Conservation (phyloP, 352 stramenopile genomes). For the Phytophthora tubulina region DNA sequence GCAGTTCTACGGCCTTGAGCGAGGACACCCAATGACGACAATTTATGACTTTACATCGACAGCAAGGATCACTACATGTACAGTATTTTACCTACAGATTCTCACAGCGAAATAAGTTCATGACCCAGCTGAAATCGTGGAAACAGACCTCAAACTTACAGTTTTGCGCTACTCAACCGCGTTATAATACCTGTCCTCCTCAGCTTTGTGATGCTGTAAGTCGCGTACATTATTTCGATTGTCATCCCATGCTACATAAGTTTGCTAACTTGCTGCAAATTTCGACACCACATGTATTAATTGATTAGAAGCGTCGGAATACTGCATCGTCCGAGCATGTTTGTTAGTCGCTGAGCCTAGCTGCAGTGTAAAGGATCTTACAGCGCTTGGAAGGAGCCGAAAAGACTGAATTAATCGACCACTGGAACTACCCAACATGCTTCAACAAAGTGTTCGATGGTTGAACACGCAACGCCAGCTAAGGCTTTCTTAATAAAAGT, state of each 20-base stretch:
- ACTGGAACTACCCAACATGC: neutral
- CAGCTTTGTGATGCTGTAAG: too few species aligned
- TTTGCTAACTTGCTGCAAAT: too few species aligned
- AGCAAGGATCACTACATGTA: neutral
- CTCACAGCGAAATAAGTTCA: conserved; percentile 29
- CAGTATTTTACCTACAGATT: conserved; percentile 1
- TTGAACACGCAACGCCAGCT: too few species aligned
- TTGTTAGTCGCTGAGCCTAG: neutral
- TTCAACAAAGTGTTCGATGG: too few species aligned
- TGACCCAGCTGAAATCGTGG: conserved; percentile 20
- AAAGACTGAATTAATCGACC: neutral
- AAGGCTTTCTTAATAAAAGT: too few species aligned
- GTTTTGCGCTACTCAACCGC: neutral
- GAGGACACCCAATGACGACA: neutral
- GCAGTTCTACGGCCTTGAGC: conserved; percentile 3
- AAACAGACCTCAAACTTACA: conserved; percentile 17
- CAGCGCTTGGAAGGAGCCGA: too few species aligned
- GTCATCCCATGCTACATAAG: too few species aligned
- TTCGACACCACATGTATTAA: neutral
- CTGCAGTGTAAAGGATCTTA: too few species aligned
- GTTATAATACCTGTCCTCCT: neutral
- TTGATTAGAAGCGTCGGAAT: neutral
- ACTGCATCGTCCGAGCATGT: neutral
- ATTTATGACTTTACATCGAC: neutral
- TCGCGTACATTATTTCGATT: too few species aligned